Evolutionary conservation across 768 basidiomycete species (phyloP).

Genomic region (Phaeotremella skinneri): DNA sequence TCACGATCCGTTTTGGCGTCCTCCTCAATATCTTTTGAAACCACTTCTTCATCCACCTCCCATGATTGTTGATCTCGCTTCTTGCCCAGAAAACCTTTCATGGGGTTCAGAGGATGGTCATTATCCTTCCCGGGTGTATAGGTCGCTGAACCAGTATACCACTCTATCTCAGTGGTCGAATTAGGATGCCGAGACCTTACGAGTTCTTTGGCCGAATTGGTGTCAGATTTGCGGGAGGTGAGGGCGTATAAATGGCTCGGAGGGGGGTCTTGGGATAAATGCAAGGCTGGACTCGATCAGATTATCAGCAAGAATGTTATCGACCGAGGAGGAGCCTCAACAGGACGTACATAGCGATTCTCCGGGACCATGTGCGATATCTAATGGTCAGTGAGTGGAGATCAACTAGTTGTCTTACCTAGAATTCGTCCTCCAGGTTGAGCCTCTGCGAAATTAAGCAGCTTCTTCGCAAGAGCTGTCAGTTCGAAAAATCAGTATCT

Average conservation of each 20-base stretch:
- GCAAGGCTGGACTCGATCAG: conserved; percentile 23
- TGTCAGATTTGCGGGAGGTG: conserved; percentile 30
- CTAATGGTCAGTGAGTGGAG: conserved; percentile 16
- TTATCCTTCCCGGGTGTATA: conserved; percentile 23
- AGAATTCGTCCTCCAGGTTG: conserved; percentile 22
- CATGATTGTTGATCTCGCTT: background rate
- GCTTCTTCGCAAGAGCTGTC: conserved; percentile 25
- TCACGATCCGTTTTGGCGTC: background rate
- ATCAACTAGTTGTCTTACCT: conserved; percentile 18
- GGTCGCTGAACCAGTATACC: conserved; percentile 29
- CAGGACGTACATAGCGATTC: conserved; percentile 34
- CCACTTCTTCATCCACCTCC: conserved; percentile 1
- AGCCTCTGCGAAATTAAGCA: conserved; percentile 31
- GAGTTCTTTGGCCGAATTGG: conserved; percentile 15
- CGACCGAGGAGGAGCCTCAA: background rate
- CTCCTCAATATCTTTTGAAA: background rate
- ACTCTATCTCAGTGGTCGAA: conserved; percentile 11
- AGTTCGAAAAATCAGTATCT: background rate
- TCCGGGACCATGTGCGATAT: conserved; percentile 44
- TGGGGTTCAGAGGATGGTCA: conserved; percentile 40
- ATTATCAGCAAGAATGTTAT: background rate
- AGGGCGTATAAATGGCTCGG: conserved; percentile 31
- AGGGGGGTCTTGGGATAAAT: conserved; percentile 21
- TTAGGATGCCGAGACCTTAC: conserved; percentile 10
- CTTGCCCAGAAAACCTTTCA: conserved; percentile 37